These are phyloP conservation scores for Lachancea kluyveri DNA, from an alignment of 805 yeast species.

Conservation along the genomic window DNA sequence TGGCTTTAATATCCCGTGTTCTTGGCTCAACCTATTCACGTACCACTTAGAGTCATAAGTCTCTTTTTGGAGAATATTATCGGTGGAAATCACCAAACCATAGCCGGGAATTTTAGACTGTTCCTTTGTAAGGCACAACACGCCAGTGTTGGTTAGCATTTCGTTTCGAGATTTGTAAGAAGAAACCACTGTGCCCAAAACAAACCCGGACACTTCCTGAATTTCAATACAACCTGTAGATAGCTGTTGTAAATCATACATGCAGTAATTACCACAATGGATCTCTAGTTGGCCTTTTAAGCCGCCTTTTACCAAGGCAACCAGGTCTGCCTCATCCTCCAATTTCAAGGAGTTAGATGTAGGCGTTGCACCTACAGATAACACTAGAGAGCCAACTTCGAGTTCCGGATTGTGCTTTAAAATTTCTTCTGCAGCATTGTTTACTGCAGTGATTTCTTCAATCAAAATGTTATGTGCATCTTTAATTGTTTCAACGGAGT, in stretches of 20 bases:
- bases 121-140: slow-evolving; percentile 61
- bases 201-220: slow-evolving; percentile 43
- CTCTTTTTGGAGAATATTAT: slow-evolving; percentile 32
- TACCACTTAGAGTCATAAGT: slow-evolving; percentile 47
- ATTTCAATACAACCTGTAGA: slow-evolving; percentile 53
- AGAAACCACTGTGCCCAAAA: slow-evolving; percentile 54
- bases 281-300: slow-evolving; percentile 49
- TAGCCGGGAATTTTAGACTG: slow-evolving; percentile 50
- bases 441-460: slow-evolving; percentile 52
- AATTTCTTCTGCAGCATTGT: slow-evolving; percentile 39
- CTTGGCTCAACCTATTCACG: slow-evolving; percentile 66
- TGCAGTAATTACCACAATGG: slow-evolving; percentile 74
- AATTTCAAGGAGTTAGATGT: slow-evolving; percentile 53
- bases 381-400: slow-evolving; percentile 35
- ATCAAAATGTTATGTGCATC: slow-evolving; percentile 43
- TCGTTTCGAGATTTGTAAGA: slow-evolving; percentile 57
- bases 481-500: slow-evolving; percentile 39
- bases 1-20: slow-evolving; percentile 66
- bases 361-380: slow-evolving; percentile 81
- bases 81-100: slow-evolving; percentile 34
- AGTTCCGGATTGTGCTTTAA: slow-evolving; percentile 25
- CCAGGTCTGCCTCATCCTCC: slow-evolving; percentile 9
- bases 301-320: slow-evolving; percentile 12
- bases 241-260: slow-evolving; percentile 72
- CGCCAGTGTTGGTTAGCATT: slow-evolving; percentile 65